These are phyloP conservation scores for Pseudocercospora cruenta DNA, from an alignment of 2,329 filamentous ascomycete species.

Conservation along the genomic window DNA sequence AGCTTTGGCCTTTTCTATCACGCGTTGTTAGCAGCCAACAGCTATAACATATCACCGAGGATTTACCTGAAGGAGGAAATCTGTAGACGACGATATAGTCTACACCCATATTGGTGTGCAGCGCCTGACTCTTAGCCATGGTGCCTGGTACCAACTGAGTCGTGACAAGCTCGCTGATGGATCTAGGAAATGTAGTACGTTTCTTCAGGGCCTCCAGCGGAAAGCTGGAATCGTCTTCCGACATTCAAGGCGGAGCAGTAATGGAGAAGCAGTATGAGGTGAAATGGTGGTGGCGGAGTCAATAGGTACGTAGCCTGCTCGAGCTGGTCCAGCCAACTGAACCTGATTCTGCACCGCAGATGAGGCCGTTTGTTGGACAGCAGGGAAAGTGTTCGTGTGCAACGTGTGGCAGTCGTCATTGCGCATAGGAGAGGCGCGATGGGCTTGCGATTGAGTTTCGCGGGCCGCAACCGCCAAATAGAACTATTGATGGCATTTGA, in stretches of 20 bases:
- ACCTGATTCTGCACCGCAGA: constrained; percentile 6
- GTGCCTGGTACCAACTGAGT: constrained; percentile 36
- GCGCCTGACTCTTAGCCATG: constrained; percentile 40
- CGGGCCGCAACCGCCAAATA: neutral
- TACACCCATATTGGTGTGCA: constrained; percentile 66
- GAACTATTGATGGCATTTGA: neutral
- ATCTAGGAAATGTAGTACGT: constrained; percentile 28
- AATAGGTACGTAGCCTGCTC: constrained; percentile 2
- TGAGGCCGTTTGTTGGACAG: constrained; percentile 11
- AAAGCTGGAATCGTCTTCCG: constrained; percentile 21
- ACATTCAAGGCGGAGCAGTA: constrained; percentile 18
- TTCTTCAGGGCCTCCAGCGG: constrained; percentile 26
- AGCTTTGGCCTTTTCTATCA: constrained; percentile 67
- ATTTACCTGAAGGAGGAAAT: constrained; percentile 68
- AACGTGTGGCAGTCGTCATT: constrained; percentile 9
- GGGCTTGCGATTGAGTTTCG: constrained; percentile 4
- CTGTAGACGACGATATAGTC: constrained; percentile 87
- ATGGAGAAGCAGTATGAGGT: neutral
- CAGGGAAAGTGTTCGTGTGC: constrained; percentile 10
- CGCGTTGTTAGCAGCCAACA: neutral
- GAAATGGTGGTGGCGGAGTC: constrained; percentile 9
- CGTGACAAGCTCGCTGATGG: constrained; percentile 37
- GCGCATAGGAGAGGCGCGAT: constrained; percentile 1
- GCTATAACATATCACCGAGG: neutral
- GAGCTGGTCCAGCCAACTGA: constrained; percentile 19